Base-by-base conservation (phyloP, 495 filamentous ascomycete species). In the Hyaloscypha hepaticicola region DNA sequence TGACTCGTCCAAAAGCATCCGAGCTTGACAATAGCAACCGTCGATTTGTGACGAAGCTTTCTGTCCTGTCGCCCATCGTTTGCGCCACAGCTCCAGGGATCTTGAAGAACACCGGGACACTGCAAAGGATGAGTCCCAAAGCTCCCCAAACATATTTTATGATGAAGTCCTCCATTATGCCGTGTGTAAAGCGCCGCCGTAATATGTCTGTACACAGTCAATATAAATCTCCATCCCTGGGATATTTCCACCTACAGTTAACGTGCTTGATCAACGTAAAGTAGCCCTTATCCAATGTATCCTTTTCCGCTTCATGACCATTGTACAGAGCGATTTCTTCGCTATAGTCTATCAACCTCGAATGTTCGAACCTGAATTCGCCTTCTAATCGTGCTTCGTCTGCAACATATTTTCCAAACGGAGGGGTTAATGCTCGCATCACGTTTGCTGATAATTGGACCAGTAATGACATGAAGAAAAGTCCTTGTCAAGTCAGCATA, bases 131-230 rank as follows among this genome's bases (percentile, higher is more conserved):
- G 69, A 98, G 82, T 6, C 95, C 95, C 53, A 99, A 69, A 5
- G 95, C 95, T 58, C 96, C 96, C 95, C 95, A 99, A 79, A 97
- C 95, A 72, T 99, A 99, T 77, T 99, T 99, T 71, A 98, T 94
- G 16, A 98, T 90, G 77, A 96, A 99, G 73, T 99, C 95, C 60
- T 99, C 96, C 95, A 98, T 97, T 66, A 99, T 88, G 14, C 92
- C 93, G 71, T 99, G 92, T 73, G 97, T 98, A 69, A 99, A 88
- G 28, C 95, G 83, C 63, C 91, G 79, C 34, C 93, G 82, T 48
- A 99, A 77, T 69, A 97, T 96, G 70, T 95, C 69, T 71, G 26
- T 3, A 21, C n/a, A 41, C 22, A 0, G 55, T 66, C 48, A 64
- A 60, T 6, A 7, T 34, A 28, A 24, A 16, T 51, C 16, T 6